Evolutionary conservation across 176 grass and related monocot genomes (phyloP), one percentile per base, ranked within the genome.

Genomic region (Bothriochloa decipiens): DNA sequence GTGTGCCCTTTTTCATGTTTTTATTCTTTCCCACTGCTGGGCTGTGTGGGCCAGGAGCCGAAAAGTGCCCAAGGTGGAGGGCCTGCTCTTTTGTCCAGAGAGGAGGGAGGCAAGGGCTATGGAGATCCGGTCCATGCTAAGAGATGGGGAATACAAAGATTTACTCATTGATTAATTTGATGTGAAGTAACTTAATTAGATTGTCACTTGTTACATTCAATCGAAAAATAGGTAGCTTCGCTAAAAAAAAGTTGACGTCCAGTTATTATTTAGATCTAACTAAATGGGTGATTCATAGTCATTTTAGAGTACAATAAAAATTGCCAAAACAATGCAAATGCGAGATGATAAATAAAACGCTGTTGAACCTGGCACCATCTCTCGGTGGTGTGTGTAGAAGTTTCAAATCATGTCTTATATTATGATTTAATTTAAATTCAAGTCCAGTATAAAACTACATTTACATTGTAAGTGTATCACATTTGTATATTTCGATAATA

Each of bases 401-500:
- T 26, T n/a, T n/a, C 5, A 64, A 73, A 79, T 72, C 57, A 72
- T 11, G 22, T 82, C 26, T 76, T 47, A 76, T 61, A 76, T 61
- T 74, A 53, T 22, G 74, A 4, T 57, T 55, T 70, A 47, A 20
- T 16, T 80, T 68, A 40, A 32, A 57, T 11, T 28, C 37, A 68
- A 17, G 16, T 28, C 17, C 35, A 25, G 18, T 32, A 5, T 50
- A 64, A 15, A 6, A 16, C 45, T 50, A 77, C 2, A 71, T 23
- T 62, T n/a, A 0, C 26, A 9, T 14, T 23, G 25, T 22, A 20
- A 29, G 32, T 10, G 29, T 33, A 10, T 88, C 65, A 74, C 11
- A 89, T 67, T 74, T 84, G 75, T 74, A 46, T 5, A 79, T 36
- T 29, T 80, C 20, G 27, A 20, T 29, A 80, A 50, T 7, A 60